Evolutionary conservation across 2,329 filamentous ascomycete species (phyloP).

Genomic region (Cercospora brassicicola): DNA sequence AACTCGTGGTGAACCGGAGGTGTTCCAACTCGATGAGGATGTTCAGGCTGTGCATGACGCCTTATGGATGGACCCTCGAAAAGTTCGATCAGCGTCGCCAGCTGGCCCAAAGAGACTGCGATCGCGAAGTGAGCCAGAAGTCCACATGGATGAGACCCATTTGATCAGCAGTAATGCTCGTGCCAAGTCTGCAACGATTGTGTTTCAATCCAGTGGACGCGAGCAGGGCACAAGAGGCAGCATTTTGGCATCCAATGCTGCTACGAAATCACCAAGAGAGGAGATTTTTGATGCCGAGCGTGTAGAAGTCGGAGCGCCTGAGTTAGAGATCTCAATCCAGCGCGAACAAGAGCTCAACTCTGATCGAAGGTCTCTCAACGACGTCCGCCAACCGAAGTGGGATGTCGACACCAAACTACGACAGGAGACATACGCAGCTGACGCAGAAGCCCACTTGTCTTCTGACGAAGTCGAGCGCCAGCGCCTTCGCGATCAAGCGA

Average conservation of each 20-base stretch:
- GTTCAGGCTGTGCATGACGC: background rate
- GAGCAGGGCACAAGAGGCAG: background rate
- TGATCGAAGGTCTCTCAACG: background rate
- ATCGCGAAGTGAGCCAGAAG: constrained; percentile 8
- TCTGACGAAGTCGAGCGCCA: background rate
- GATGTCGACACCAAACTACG: background rate
- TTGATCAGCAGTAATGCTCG: background rate
- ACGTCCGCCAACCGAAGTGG: background rate
- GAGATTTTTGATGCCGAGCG: background rate
- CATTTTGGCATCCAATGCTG: background rate
- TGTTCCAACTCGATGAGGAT: constrained; percentile 12
- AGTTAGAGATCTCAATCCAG: background rate
- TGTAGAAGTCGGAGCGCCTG: background rate
- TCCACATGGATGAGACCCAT: background rate
- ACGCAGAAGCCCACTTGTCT: background rate
- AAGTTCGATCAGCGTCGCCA: background rate
- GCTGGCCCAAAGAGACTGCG: background rate
- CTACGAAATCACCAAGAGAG: background rate
- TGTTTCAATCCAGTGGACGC: background rate
- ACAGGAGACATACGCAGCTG: background rate
- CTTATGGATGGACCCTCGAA: background rate
- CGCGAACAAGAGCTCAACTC: background rate
- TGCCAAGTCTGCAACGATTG: background rate
- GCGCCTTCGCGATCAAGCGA: background rate
- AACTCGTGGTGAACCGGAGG: background rate